Evolutionary conservation across 1,139 yeast genomes (phyloP), one percentile per base, ranked within the genome.

Genomic region (Fermentozyma sake): DNA sequence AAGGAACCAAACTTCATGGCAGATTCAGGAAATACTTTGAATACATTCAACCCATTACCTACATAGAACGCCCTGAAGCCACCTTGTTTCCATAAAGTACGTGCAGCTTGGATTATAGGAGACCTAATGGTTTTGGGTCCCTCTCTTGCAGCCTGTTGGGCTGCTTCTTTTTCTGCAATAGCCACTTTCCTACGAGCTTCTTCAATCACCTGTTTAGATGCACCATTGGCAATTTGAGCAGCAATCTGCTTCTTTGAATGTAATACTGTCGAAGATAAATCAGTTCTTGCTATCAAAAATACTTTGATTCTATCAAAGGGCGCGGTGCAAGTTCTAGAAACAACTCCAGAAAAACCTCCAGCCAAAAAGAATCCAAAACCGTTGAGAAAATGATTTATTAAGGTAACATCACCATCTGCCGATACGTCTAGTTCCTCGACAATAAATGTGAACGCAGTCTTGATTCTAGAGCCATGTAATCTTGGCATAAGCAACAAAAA

Each of bases 1-100:
- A 91, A 91, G 3, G 95, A 79, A 4, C 98, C 97, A 56, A 91
- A 91, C 52, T 91, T 91, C 76, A 91, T 91, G 3, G 98, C 96
- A 23, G 95, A 82, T 53, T 91, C 98, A 0, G 98, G 98, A 49
- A 91, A 86, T 16, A 91, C 96, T 50, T 91, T 91, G 35, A 87
- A 51, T n/a, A 84, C 89, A 52, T 91, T 91, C 20, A 91, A 64
- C 0, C 97, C 97, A 58, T 89, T 89, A 9, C 97, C 98, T 6
- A 89, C 95, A 51, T 91, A 91, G 49, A 91, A 91, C 0, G 93
- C 79, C 32, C 72, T 71, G 6, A 87, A 35, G 0, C 98, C 98
- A 17, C 96, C 96, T 55, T 84, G 94, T 44, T 73, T 74, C 73
- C 93, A 91, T 21, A 91, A 59, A 2, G 89, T 76, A 31, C 77